A percentile compares a stretch with the other conserved stretches of the same genome.
Conservation (phyloP, 225 moss, liverwort and hornwort species). For the Sphagnum contortum region DNA sequence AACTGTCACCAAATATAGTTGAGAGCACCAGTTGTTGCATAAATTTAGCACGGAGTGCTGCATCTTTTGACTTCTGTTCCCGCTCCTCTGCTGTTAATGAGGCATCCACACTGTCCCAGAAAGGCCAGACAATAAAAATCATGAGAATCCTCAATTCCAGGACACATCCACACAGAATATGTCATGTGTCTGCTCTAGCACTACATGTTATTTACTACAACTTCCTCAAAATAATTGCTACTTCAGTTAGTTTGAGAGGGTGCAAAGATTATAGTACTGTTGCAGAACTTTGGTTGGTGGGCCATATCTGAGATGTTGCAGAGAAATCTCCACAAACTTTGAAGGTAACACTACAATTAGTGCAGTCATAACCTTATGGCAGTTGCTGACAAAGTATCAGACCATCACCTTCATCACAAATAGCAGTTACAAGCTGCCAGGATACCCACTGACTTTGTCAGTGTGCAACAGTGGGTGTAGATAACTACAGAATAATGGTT, state of each 20-base stretch:
- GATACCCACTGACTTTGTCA: too few relatives aligned
- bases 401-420: too few relatives aligned
- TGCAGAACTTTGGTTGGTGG: background rate
- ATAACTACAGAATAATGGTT: too few relatives aligned
- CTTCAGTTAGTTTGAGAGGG: background rate
- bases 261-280: background rate
- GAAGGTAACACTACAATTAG: too few relatives aligned
- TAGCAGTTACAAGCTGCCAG: too few relatives aligned
- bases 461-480: too few relatives aligned
- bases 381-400: too few relatives aligned
- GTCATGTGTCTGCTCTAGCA: too few relatives aligned
- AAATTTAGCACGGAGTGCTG: conserved; percentile 43
- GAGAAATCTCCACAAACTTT: too few relatives aligned
- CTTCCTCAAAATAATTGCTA: background rate
- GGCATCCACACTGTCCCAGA: conserved; percentile 31
- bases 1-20: conserved; percentile 44
- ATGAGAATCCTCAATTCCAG: background rate
- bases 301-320: too few relatives aligned
- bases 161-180: too few relatives aligned
- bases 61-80: conserved; percentile 52
- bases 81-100: conserved; percentile 50
- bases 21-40: conserved; percentile 61
- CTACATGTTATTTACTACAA: background rate
- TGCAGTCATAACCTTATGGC: too few relatives aligned
- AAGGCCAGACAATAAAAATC: background rate